Base-by-base conservation (phyloP, 441 rosid species). In the Croton laevigatus region DNA sequence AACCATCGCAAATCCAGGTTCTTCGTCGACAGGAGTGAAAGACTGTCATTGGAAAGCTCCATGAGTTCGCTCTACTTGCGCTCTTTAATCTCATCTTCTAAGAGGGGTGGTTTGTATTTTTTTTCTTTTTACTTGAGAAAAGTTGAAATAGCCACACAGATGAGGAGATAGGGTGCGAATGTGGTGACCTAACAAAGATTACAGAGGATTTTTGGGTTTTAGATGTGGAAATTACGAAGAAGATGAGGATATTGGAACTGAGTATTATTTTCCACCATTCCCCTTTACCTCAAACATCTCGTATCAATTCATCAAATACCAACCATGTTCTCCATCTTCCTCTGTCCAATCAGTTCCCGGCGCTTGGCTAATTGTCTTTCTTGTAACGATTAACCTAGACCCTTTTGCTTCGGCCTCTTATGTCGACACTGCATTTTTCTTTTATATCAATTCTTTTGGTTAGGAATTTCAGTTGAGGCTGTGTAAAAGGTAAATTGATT, bases 361-460 rank as follows among this genome's bases (percentile, higher is more conserved):
- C 84, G 78, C 78, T 72, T 81, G 78, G 77, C 72, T 20, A 59
- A 11, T 45, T 42, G 3, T 63, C 71, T 51, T 23, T 65, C 65
- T 57, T 38, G 55, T 36, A 55, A 32, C 69, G 42, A 1, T 65
- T 52, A n/a, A 27, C 59, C 57, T 22, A 13, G 32, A 14, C 40
- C 19, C 27, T 42, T 7, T 1, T 67, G n/a, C 1, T 46, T 22
- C 36, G 23, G 23, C 57, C 14, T 45, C 12, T 13, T 22, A 8
- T n/a, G 27, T 40, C 17, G 48, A 42, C 38, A 42, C 44, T 36
- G 19, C 12, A 4, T 13, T 3, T 20, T 3, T 20, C 65, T 19
- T 19, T n/a, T n/a, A n/a, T n/a, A n/a, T n/a, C n/a, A n/a, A n/a
- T n/a, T n/a, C n/a, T 65, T 8, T 32, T 52, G 46, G 17, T 75